These are phyloP conservation scores for Leptographium flavum DNA, from an alignment of 2,329 filamentous ascomycete species.

Conservation along the genomic window DNA sequence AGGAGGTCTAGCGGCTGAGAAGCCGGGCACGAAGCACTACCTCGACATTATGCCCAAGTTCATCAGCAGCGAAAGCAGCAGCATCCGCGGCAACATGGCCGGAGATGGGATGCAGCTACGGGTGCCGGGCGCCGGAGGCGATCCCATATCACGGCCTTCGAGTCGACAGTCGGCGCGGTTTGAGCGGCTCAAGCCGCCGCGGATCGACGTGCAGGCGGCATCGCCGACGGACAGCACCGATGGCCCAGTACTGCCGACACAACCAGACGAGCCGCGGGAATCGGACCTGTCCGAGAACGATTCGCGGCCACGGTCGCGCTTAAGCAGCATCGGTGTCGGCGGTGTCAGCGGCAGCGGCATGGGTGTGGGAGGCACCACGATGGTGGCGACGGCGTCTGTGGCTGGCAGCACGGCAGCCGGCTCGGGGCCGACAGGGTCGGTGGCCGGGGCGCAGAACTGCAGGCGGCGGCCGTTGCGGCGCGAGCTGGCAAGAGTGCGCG, in stretches of 20 bases:
- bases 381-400: neutral
- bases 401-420: neutral
- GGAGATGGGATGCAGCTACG: neutral
- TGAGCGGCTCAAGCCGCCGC: conserved; percentile 33
- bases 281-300: conserved; percentile 8
- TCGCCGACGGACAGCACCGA: conserved; percentile 22
- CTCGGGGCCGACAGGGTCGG: too few species aligned
- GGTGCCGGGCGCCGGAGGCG: neutral
- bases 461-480: conserved; percentile 27
- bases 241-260: conserved; percentile 9
- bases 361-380: too few species aligned
- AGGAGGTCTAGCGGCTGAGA: conserved; percentile 11
- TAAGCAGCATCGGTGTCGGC: neutral
- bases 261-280: conserved; percentile 7
- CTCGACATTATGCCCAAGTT: conserved; percentile 39
- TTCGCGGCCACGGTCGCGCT: neutral
- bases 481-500: conserved; percentile 68
- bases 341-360: neutral
- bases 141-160: conserved; percentile 16
- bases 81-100: neutral
- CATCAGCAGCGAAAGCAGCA: conserved; percentile 12
- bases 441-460: conserved; percentile 4
- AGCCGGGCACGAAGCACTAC: conserved; percentile 25
- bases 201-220: conserved; percentile 30
- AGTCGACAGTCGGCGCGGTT: conserved; percentile 29